These are phyloP conservation scores for Sphagnum fallax DNA, from an alignment of 228 moss, liverwort and hornwort genomes.

Conservation along the genomic window DNA sequence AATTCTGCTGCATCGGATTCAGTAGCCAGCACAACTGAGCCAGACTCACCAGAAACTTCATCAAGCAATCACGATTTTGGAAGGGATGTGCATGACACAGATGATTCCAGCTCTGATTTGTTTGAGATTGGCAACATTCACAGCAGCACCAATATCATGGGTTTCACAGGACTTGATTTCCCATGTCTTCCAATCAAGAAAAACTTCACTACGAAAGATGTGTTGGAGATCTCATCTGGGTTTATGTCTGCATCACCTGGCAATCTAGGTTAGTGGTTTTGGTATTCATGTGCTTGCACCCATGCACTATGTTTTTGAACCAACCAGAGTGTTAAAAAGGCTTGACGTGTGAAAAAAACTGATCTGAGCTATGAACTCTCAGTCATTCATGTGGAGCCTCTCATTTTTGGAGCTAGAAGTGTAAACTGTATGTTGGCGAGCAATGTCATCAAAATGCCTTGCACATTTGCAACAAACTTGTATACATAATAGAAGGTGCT, in stretches of 20 bases:
- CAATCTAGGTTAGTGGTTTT: conserved; percentile 20
- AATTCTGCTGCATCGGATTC: conserved; percentile 13
- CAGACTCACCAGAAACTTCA: conserved; percentile 21
- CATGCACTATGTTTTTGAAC: too few relatives aligned
- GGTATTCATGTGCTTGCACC: too few relatives aligned
- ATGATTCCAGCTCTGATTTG: conserved; percentile 34
- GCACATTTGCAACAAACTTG: too few relatives aligned
- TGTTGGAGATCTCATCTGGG: conserved; percentile 10
- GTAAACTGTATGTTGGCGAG: too few relatives aligned
- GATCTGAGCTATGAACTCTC: too few relatives aligned
- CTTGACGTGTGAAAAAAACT: too few relatives aligned
- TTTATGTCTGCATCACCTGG: conserved; percentile 14
- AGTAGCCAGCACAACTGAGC: conserved; percentile 21
- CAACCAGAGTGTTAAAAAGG: too few relatives aligned
- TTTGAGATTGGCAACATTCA: conserved; percentile 37
- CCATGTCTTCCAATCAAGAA: conserved; percentile 24
- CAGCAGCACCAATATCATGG: conserved; percentile 8
- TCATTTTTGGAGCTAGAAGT: too few relatives aligned
- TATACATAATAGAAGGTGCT: too few relatives aligned
- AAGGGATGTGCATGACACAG: conserved; percentile 22
- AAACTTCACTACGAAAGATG: conserved; percentile 13
- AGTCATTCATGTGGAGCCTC: too few relatives aligned
- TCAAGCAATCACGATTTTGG: conserved; percentile 20
- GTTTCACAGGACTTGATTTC: conserved; percentile 13
- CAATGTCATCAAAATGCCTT: too few relatives aligned